Evolutionary conservation across 306 rosid species (phyloP).

Genomic region (Morella rubra): DNA sequence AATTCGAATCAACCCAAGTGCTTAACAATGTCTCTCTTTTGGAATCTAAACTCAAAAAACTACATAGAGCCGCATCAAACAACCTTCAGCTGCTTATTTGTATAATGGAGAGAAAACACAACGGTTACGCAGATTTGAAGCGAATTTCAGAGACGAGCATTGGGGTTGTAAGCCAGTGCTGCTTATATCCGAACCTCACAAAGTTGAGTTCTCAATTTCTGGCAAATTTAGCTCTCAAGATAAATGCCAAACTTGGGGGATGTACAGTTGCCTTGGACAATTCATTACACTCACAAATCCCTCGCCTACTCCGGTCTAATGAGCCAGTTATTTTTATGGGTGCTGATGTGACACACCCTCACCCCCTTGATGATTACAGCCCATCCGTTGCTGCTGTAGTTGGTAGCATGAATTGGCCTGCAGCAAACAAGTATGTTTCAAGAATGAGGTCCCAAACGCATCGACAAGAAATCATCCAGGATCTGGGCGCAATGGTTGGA

Average conservation of each 20-base stretch:
- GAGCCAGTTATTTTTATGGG: slow-evolving; percentile 95
- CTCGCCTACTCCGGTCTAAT: slow-evolving; percentile 56
- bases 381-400: slow-evolving; percentile 99
- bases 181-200: slow-evolving; percentile 78
- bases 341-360: slow-evolving; percentile 98
- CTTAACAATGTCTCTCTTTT: slow-evolving; percentile 76
- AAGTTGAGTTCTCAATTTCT: slow-evolving; percentile 81
- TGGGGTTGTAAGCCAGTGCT: slow-evolving; percentile 88
- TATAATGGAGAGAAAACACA: slow-evolving; percentile 91
- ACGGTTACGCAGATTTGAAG: slow-evolving; percentile 88
- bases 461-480: slow-evolving; percentile 86
- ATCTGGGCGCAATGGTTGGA: slow-evolving; percentile 79
- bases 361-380: slow-evolving; percentile 94
- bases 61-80: slow-evolving; percentile 66
- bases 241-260: slow-evolving; percentile 97
- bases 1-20: slow-evolving; percentile 74
- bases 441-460: slow-evolving; percentile 99
- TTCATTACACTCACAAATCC: slow-evolving; percentile 84
- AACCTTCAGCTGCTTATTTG: slow-evolving; percentile 88
- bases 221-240: slow-evolving; percentile 92
- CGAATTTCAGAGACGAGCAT: slow-evolving; percentile 90
- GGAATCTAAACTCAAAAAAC: slow-evolving; percentile 80
- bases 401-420: slow-evolving; percentile 98
- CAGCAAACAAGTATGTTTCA: slow-evolving; percentile 90
- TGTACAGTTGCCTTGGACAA: slow-evolving; percentile 91